A percentile compares a stretch with the other conserved stretches of the same genome.
Evolutionary conservation across 768 basidiomycete genomes (phyloP).

Genomic region (Psilocybe cyanescens): DNA sequence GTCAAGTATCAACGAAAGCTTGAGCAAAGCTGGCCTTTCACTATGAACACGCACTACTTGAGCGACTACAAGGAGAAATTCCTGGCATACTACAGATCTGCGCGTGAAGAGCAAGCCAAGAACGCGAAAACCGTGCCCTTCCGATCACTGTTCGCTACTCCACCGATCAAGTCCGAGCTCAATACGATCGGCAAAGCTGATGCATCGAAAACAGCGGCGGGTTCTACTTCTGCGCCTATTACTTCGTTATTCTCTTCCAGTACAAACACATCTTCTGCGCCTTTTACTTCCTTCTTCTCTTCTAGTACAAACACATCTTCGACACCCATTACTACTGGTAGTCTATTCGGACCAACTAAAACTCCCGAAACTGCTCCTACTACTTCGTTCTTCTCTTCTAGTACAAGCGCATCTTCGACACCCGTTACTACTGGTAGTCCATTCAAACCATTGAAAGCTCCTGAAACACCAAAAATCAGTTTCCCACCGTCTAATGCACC

Average conservation of each 20-base stretch:
- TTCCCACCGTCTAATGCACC: no score
- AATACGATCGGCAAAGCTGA: neutral
- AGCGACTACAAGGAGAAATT: conserved; percentile 46
- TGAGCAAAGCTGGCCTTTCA: conserved; percentile 49
- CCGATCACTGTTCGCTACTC: neutral
- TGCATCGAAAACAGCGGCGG: conserved; percentile 27
- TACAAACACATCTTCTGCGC: conserved; percentile 35
- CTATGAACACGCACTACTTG: conserved; percentile 56
- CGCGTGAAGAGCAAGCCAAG: conserved; percentile 28
- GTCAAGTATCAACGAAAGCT: conserved; percentile 26
- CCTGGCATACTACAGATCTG: conserved; percentile 48
- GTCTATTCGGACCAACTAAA: no score
- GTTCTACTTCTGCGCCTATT: conserved; percentile 38
- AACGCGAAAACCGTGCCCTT: neutral
- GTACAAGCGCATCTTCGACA: conserved; percentile 34
- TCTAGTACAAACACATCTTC: conserved; percentile 36
- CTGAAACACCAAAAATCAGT: conserved; percentile 43
- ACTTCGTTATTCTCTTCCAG: conserved; percentile 41
- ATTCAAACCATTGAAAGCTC: no score
- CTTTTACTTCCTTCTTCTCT: conserved; percentile 44
- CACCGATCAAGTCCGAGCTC: no score
- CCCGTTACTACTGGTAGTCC: no score
- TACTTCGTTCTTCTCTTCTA: conserved; percentile 40
- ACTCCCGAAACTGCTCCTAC: conserved; percentile 31
- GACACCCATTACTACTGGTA: no score